Percentiles rank a stretch among this genome's conserved stretches.
phyloP scores from a whole-genome alignment of 2,329 filamentous ascomycete genomes.

The Neopestalotiopsis rosae region DNA sequence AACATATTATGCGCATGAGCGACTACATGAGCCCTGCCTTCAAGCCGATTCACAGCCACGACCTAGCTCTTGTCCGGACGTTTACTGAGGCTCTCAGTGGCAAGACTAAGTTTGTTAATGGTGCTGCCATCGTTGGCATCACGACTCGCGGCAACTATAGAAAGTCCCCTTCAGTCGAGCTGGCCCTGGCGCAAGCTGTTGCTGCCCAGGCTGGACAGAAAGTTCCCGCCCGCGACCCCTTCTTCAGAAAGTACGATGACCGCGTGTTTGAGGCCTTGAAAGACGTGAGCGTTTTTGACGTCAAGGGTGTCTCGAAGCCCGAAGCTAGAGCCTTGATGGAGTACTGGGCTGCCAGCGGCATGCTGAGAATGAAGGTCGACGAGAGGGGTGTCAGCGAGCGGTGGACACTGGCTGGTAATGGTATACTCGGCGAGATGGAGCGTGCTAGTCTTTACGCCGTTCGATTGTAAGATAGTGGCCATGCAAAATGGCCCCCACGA shows the following conservation, averaged over 20 bases:
- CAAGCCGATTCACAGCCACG: constrained; percentile 82
- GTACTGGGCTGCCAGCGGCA: constrained; percentile 88
- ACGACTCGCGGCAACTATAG: constrained; percentile 76
- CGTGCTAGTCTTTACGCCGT: constrained; percentile 54
- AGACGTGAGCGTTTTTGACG: constrained; percentile 55
- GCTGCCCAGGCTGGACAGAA: constrained; percentile 44
- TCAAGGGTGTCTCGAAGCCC: constrained; percentile 72
- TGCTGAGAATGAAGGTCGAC: constrained; percentile 74
- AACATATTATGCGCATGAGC: constrained; percentile 79
- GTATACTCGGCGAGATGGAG: constrained; percentile 84
- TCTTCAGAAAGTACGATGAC: constrained; percentile 60
- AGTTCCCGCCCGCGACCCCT: constrained; percentile 54
- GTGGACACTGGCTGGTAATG: constrained; percentile 82
- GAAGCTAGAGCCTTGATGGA: constrained; percentile 86
- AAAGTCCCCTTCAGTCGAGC: constrained; percentile 68
- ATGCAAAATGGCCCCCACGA: neutral
- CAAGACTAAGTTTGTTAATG: constrained; percentile 64
- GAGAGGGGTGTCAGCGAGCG: constrained; percentile 77
- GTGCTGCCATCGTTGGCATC: constrained; percentile 78
- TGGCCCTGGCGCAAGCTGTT: constrained; percentile 65
- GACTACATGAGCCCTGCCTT: constrained; percentile 76
- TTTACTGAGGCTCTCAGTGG: constrained; percentile 77
- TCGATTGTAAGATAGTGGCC: constrained; percentile 14
- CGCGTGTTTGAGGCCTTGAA: constrained; percentile 59
- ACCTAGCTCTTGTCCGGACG: constrained; percentile 76